Base-by-base conservation (phyloP, 1,284 basidiomycete species). In the Coriolopsis trogii region DNA sequence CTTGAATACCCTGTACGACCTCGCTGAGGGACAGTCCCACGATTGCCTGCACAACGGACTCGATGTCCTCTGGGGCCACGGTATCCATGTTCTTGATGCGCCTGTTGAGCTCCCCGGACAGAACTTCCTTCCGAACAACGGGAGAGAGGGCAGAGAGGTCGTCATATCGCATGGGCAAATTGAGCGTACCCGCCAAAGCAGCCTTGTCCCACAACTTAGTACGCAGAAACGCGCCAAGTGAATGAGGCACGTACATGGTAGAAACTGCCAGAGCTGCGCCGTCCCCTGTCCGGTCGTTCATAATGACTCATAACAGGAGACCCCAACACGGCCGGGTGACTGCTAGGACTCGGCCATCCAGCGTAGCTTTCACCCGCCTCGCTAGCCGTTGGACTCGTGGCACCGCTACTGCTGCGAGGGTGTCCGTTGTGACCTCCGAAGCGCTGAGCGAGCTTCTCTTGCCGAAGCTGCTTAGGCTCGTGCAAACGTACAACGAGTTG, bases 381-480 rank as follows among this genome's bases (percentile, higher is more conserved):
- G 61, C 89, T 91, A 8, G 81, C 80, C 2, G 89, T 85, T 8
- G 90, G 89, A 62, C 87, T 89, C 0, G 90, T 92, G 4, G 89
- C 88, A 20, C 89, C 90, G 60, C 86, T 89, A 7, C 85, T 80
- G 55, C 77, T 86, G 52, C 88, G 79, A 12, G 89, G 89, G 62
- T 91, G 89, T 9, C 85, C 85, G 59, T 87, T 87, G 60, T 86
- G 82, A 15, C 80, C 80, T 24, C 75, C 75, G 61, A 91, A 93
- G 20, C 90, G 79, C 50, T 86, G 84, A 3, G 91, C 91, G 5
- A 95, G 77, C 65, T 94, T 93, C 70, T 93, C 91, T 66, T 93
- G 88, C 15, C 93, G 81, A 34, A 94, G 72, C 64, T 91, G 89
- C 67, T 94, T 95, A 16, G 92, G 92, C 68, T 95, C 93, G 61